Percentiles rank a stretch among this genome's conserved stretches.
Conservation (phyloP, 495 filamentous ascomycete genomes). For the Penicillium antarcticum region DNA sequence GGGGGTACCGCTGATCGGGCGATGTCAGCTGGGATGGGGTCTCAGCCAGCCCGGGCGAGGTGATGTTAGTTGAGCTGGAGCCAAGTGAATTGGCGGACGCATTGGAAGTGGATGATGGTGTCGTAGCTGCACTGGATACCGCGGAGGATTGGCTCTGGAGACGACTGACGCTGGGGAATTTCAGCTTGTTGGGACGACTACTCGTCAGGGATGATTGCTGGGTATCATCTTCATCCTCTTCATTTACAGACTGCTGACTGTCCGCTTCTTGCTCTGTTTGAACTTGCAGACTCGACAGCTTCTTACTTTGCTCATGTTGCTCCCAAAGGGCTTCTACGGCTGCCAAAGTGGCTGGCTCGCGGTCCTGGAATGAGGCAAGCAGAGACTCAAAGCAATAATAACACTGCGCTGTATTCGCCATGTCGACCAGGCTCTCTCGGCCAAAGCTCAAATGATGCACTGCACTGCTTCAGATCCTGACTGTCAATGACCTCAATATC, state of each 20-base stretch:
- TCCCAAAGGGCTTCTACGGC: conserved; percentile 74
- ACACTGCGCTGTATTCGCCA: conserved; percentile 83
- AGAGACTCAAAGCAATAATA: conserved; percentile 90
- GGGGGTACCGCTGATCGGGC: conserved; percentile 48
- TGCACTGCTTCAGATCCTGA: conserved; percentile 7
- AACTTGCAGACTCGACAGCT: conserved; percentile 29
- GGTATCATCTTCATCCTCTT: conserved; percentile 28
- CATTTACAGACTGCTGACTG: conserved; percentile 15
- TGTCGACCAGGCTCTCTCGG: conserved; percentile 29
- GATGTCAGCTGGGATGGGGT: conserved; percentile 16
- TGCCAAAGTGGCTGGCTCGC: conserved; percentile 53
- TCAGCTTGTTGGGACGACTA: conserved; percentile 20
- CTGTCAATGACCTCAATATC: conserved; percentile 1
- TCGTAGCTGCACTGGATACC: conserved; percentile 45
- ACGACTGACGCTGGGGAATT: conserved; percentile 31
- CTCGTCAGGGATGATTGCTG: conserved; percentile 17
- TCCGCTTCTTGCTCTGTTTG: conserved; percentile 17
- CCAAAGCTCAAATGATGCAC: background rate
- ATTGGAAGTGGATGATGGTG: conserved; percentile 43
- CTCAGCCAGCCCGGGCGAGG: conserved; percentile 40
- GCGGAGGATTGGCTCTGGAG: conserved; percentile 33
- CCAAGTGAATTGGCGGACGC: conserved; percentile 38
- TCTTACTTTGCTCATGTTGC: conserved; percentile 45
- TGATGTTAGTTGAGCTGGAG: conserved; percentile 43
- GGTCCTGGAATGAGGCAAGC: conserved; percentile 58